Base-by-base conservation (phyloP, 805 yeast genomes). In the Ogataea neopini region DNA sequence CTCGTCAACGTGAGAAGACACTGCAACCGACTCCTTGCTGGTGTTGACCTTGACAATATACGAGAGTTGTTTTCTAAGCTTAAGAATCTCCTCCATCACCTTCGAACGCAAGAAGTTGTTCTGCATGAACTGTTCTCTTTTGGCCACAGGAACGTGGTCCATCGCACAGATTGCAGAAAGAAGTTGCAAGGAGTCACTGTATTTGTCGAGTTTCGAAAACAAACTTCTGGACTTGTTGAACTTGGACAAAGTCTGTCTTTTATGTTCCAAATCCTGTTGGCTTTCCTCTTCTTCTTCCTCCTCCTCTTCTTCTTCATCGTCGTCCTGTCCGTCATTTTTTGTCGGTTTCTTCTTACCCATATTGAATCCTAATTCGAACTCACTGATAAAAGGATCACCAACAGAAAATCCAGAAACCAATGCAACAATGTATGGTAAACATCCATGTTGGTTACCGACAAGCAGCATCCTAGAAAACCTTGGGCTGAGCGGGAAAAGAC, bases 371-470 rank as follows among this genome's bases (percentile, higher is more conserved):
- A 88, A 63, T 59, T 88, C 97, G 52, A 77, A 79, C 61, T 86
- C 96, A 34, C 74, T 75, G 28, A 88, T 67, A 57, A 89, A 90
- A 13, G 96, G 96, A 59, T 91, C 96, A 4, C 97, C 97, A 37
- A 94, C 97, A 0, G 97, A 84, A 26, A 94, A 69, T 0, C 90
- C 96, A 26, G 97, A 86, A 1, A 94, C 97, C 45, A 94, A 76
- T 0, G 97, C 94, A 39, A 94, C 81, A n/a, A 94, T 76, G 61
- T 88, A 92, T 0, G 95, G 89, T 47, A 94, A 70, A 66, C 97
- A 91, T 6, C 79, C 84, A 37, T 79, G 81, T 64, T 94, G 97
- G 63, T 89, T 87, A 6, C 96, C 96, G 33, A 92, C 79, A 23
- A 91, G 75, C 47, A 94, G 72, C 78, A 94, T 88, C 62, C 91